Evolutionary conservation across 768 basidiomycete genomes (phyloP), one percentile per base, ranked within the genome.

Genomic region (Filobasidium wieringae): DNA sequence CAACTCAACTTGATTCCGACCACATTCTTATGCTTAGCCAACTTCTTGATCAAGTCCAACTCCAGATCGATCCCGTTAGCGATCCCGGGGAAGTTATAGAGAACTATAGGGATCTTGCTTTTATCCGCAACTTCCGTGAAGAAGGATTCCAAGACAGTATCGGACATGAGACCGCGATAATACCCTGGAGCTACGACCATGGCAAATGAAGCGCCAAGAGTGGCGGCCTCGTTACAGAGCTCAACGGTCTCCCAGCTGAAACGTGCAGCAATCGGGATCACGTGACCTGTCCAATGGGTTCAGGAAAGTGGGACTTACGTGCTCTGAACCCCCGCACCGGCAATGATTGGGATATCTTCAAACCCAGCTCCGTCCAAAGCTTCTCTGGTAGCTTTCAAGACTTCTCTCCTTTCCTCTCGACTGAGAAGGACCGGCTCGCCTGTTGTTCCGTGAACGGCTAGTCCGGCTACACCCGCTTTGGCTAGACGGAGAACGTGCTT

Each of bases 1-100:
- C 73, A 72, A 9, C 73, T 74, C 58, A 73, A 68, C 63, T 76
- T 76, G 51, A 75, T 66, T 14, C 73, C 75, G 14, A 63, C 68
- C 51, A 76, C 73, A 60, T 76, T 76, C 24, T 63, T 62, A 58
- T 75, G 75, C 60, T 53, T 52, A 4, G 73, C 73, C 30, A 76
- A 61, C 24, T 58, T 41, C n/a, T 49, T 53, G 53, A 74, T 67
- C n/a, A 72, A 59, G 31, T 69, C 69, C 19, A 73, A 65, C 51
- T 67, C 63, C 29, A 76, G 64, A 37, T 73, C 66, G 49, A 76
- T 69, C 15, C 75, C 75, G 51, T 70, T 68, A 7, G 63, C 68
- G 37, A 72, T 70, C 6, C 63, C 72, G 1, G 73, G 73, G 58
- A 68, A 73, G 17, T 66, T 68, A 67, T 74, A 74, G 51, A 74